Conservation (phyloP, 2,329 filamentous ascomycete species). For the Colletotrichum chlorophyti region DNA sequence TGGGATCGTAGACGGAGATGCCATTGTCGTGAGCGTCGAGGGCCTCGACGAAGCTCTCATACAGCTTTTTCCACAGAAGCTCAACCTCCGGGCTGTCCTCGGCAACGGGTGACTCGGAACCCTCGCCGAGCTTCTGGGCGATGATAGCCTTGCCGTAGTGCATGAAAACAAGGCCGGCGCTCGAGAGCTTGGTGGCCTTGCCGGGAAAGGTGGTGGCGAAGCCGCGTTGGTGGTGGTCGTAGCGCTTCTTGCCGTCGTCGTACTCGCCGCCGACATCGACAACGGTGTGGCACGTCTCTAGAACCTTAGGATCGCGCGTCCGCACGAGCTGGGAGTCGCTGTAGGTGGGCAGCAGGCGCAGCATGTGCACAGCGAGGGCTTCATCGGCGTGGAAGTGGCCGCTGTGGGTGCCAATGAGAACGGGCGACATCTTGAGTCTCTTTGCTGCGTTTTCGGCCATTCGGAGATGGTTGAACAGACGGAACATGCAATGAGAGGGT, state of each 20-base stretch:
- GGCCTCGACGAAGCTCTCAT: slow-evolving; percentile 92
- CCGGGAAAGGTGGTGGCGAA: slow-evolving; percentile 87
- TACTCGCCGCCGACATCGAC: slow-evolving; percentile 98
- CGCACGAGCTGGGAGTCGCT: slow-evolving; percentile 76
- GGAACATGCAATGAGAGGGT: slow-evolving; percentile 47
- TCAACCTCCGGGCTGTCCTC: slow-evolving; percentile 72
- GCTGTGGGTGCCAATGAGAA: slow-evolving; percentile 89
- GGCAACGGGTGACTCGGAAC: slow-evolving; percentile 53
- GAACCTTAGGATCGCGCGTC: slow-evolving; percentile 81
- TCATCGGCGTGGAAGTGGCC: slow-evolving; percentile 99
- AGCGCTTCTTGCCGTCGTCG: slow-evolving; percentile 77
- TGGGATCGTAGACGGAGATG: slow-evolving; percentile 80
- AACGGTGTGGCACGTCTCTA: slow-evolving; percentile 88
- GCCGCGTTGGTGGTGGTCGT: slow-evolving; percentile 96
- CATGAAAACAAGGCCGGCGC: slow-evolving; percentile 92
- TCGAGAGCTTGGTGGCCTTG: slow-evolving; percentile 87
- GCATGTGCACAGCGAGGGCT: slow-evolving; percentile 94
- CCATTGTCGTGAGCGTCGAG: slow-evolving; percentile 98
- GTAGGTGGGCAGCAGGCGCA: slow-evolving; percentile 87
- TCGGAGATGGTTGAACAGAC: slow-evolving; percentile 40
- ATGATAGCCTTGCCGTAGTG: slow-evolving; percentile 92
- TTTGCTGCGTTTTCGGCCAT: slow-evolving; percentile 80
- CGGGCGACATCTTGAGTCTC: slow-evolving; percentile 73
- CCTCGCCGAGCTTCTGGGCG: slow-evolving; percentile 57
- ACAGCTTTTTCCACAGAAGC: slow-evolving; percentile 86